Evolutionary conservation across 306 rosid species (phyloP).

Genomic region (Alnus rubra): DNA sequence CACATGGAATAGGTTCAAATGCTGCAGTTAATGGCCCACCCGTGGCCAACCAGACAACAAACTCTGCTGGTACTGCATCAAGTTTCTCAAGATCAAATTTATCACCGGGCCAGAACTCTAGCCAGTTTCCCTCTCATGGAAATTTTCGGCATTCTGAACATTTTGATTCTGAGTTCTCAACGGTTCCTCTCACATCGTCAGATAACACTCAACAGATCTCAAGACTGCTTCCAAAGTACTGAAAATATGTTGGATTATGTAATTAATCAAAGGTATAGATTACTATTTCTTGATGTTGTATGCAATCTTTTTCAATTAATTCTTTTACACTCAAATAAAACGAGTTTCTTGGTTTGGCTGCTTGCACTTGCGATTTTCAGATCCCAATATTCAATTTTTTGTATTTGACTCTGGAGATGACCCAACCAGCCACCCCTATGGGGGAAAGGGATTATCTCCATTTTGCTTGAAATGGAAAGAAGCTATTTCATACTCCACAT

Average conservation of each 20-base stretch:
- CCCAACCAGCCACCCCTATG: background rate
- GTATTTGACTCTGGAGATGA: background rate
- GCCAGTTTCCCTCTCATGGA: constrained; percentile 36
- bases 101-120: constrained; percentile 40
- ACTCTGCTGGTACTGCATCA: constrained; percentile 31
- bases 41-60: constrained; percentile 38
- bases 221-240: constrained; percentile 55
- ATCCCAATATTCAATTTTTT: background rate
- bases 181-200: constrained; percentile 80
- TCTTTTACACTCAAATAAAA: constrained; percentile 47
- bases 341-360: constrained; percentile 18
- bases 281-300: constrained; percentile 45
- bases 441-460: too few species aligned
- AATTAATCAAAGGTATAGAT: constrained; percentile 68
- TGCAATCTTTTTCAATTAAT: constrained; percentile 57
- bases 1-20: constrained; percentile 34
- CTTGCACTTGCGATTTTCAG: background rate
- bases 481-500: too few species aligned
- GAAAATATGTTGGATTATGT: constrained; percentile 40
- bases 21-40: constrained; percentile 15
- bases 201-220: constrained; percentile 52
- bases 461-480: too few species aligned
- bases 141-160: constrained; percentile 55
- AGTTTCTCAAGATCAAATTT: constrained; percentile 34
- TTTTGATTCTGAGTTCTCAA: constrained; percentile 76